Base-by-base conservation (phyloP, 345 rosid species). In the Heritiera littoralis region DNA sequence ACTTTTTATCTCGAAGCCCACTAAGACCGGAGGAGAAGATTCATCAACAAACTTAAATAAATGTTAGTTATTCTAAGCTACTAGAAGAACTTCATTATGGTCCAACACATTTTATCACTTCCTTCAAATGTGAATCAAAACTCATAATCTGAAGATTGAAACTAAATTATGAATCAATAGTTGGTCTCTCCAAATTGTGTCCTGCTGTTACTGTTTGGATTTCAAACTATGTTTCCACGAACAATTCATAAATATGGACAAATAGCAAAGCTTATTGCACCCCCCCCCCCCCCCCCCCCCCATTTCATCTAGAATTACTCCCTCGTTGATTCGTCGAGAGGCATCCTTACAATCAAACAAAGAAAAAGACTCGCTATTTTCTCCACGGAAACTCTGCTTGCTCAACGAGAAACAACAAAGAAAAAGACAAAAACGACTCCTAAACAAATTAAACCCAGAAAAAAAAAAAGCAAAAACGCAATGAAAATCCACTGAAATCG, bases 381-480 rank as follows among this genome's bases (percentile, higher is more conserved):
- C 6, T 41, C 43, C 4, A 41, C 0, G 43, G 43, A 48, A 67
- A n/a, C 23, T 28, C 74, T 2, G 41, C 40, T 70, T 70, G 41
- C 41, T 70, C 58, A 67, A n/a, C 54, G n/a, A 69, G 73, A 45
- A 69, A 69, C 73, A 69, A 46, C 18, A 2, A 46, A 45, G 28
- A 20, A 30, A 45, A 20, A 20, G 35, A 46, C 18, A 69, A 69
- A 69, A 69, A 43, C 18, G 8, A 35, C 10, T 4, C 61, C 75
- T 14, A 72, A 72, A 72, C 46, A 17, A 38, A 32, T 52, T 72
- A 18, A 30, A 72, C 15, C 46, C 46, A 15, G 0, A 15, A 15
- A 71, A 70, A 41, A 65, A 38, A 12, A 40, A 66, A 35, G 38
- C 17, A 15, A 66, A 66, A 38, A 40, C 23, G 3, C 2, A 28